These are phyloP conservation scores for Niebla homalea DNA, from an alignment of 495 filamentous ascomycete genomes.

Conservation along the genomic window DNA sequence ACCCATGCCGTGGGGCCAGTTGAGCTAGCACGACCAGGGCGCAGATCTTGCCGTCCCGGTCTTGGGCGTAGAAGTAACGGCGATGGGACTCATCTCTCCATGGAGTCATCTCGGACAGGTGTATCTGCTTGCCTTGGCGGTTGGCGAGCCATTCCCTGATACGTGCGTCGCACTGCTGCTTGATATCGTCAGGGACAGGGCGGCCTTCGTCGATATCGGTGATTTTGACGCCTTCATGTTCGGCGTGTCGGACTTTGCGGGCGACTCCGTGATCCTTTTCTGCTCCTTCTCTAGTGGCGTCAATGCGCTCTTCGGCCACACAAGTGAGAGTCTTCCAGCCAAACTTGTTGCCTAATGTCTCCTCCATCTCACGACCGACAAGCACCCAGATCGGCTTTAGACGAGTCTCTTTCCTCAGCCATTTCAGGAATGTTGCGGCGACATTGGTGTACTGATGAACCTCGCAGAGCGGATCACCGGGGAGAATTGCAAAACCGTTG, in stretches of 20 bases:
- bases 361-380: slow-evolving; percentile 52
- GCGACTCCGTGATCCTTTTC: slow-evolving; percentile 45
- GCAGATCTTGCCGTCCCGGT: slow-evolving; percentile 50
- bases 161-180: slow-evolving; percentile 50
- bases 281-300: slow-evolving; percentile 43
- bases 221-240: slow-evolving; percentile 65
- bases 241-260: slow-evolving; percentile 61
- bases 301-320: slow-evolving; percentile 69
- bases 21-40: slow-evolving; percentile 63
- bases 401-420: slow-evolving; percentile 54
- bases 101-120: slow-evolving; percentile 69
- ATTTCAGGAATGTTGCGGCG: slow-evolving; percentile 57
- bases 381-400: slow-evolving; percentile 76
- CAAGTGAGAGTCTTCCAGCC: slow-evolving; percentile 76
- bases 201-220: slow-evolving; percentile 48
- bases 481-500: slow-evolving; percentile 59
- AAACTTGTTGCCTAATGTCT: slow-evolving; percentile 57
- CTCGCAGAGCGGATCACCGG: slow-evolving; percentile 73
- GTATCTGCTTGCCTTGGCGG: slow-evolving; percentile 72
- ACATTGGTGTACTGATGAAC: slow-evolving; percentile 53
- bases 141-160: slow-evolving; percentile 64
- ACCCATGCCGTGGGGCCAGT: slow-evolving; percentile 60
- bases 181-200: slow-evolving; percentile 46
- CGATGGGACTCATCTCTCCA: slow-evolving; percentile 69
- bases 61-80: slow-evolving; percentile 65